phyloP scores from a whole-genome alignment of 495 filamentous ascomycete species.

The Amniculicola lignicola region DNA sequence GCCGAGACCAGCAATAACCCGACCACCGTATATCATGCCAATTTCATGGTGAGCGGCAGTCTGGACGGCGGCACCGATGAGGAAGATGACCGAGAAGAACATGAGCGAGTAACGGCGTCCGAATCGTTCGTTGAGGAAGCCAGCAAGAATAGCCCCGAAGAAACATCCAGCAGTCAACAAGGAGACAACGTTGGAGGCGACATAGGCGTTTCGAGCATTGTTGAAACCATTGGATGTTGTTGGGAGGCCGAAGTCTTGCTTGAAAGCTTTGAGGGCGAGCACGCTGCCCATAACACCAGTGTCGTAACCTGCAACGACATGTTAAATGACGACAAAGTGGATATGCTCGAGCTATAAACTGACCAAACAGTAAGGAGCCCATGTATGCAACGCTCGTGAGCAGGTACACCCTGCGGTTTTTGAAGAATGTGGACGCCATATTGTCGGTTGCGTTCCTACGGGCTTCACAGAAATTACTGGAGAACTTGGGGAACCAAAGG shows the following conservation, averaged over 20 bases:
- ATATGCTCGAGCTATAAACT: constrained; percentile 11
- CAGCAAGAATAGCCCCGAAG: constrained; percentile 33
- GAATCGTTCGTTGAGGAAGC: constrained; percentile 30
- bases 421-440: constrained; percentile 39
- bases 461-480: no score
- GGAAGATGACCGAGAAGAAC: constrained; percentile 29
- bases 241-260: constrained; percentile 53
- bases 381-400: constrained; percentile 54
- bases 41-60: constrained; percentile 52
- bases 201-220: constrained; percentile 42
- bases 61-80: constrained; percentile 32
- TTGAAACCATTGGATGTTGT: constrained; percentile 11
- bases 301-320: constrained; percentile 46
- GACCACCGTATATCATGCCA: constrained; percentile 45
- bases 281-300: constrained; percentile 60
- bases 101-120: constrained; percentile 33
- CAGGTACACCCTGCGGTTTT: constrained; percentile 55
- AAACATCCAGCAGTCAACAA: constrained; percentile 50
- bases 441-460: not conserved
- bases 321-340: not conserved
- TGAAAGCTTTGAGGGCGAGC: constrained; percentile 54
- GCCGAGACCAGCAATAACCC: constrained; percentile 42
- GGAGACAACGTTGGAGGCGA: constrained; percentile 58
- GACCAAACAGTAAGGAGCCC: constrained; percentile 55
- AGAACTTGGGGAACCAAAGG: no score